Conservation (phyloP, 2,329 filamentous ascomycete genomes). For the Plectosphaerella cucumerina region DNA sequence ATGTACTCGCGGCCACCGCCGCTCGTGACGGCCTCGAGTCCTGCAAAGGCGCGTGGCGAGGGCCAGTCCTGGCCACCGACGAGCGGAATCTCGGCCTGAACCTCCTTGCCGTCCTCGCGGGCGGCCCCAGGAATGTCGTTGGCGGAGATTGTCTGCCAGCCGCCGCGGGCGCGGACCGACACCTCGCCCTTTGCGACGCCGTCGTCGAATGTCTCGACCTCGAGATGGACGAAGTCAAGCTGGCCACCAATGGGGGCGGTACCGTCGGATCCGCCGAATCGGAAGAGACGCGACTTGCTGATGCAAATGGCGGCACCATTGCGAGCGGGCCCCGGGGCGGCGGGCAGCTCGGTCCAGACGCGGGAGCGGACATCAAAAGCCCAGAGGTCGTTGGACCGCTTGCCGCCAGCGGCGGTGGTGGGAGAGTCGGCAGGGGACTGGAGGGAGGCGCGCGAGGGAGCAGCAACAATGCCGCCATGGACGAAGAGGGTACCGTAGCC, state of each 20-base stretch:
- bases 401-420: constrained; percentile 39
- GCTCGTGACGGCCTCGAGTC: constrained; percentile 51
- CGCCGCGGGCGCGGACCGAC: constrained; percentile 42
- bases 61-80: constrained; percentile 41
- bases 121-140: constrained; percentile 23
- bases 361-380: constrained; percentile 63
- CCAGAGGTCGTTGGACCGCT: constrained; percentile 68
- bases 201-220: constrained; percentile 52
- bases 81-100: constrained; percentile 28
- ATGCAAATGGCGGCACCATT: constrained; percentile 66
- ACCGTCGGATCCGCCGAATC: constrained; percentile 79
- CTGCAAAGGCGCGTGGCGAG: constrained; percentile 47
- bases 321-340: constrained; percentile 63
- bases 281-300: constrained; percentile 61
- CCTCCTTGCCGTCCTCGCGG: constrained; percentile 9
- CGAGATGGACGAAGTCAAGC: constrained; percentile 62
- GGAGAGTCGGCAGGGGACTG: neutral
- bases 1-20: constrained; percentile 60
- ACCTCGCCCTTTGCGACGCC: constrained; percentile 43
- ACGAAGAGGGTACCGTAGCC: constrained; percentile 68
- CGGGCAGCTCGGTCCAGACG: constrained; percentile 63
- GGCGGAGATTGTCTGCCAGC: constrained; percentile 50
- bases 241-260: constrained; percentile 63
- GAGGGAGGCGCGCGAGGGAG: neutral
- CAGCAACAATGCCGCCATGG: constrained; percentile 55